Conservation (phyloP, 345 rosid species). For the Arabis alpina region DNA sequence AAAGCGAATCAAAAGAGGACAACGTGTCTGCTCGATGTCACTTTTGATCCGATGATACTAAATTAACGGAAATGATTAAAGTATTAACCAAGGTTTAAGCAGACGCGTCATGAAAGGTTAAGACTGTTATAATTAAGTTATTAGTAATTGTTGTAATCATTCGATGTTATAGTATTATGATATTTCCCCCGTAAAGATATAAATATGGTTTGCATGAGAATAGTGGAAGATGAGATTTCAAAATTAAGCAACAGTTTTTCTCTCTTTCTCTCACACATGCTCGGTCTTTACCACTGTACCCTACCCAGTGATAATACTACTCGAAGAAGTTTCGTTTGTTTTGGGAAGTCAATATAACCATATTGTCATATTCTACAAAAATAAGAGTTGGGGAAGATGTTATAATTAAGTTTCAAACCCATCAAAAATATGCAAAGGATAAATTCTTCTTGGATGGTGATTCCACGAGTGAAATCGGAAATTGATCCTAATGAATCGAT, state of each 20-base stretch:
- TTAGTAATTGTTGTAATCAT: conserved; percentile 31
- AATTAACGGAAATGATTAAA: no score
- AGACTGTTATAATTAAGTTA: neutral
- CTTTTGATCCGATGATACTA: no score
- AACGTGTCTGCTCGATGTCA: conserved; percentile 42
- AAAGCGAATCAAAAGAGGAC: conserved; percentile 31
- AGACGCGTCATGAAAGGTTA: conserved; percentile 25
- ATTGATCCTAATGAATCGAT: no score
- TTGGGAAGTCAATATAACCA: no score
- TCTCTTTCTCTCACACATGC: neutral
- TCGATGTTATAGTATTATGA: neutral
- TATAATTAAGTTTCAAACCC: no score
- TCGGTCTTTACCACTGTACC: neutral
- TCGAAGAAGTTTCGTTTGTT: neutral
- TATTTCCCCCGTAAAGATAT: neutral
- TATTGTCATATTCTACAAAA: no score
- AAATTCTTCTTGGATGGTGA: no score
- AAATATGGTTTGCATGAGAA: conserved; percentile 4
- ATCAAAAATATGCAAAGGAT: no score
- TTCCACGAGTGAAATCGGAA: no score
- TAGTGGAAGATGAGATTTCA: conserved; percentile 15
- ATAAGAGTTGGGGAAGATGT: no score
- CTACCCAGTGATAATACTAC: neutral
- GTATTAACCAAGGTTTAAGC: conserved; percentile 13
- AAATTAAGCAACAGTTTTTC: conserved; percentile 10